Base-by-base conservation (phyloP, 768 basidiomycete genomes). In the Lyophyllum shimeji region DNA sequence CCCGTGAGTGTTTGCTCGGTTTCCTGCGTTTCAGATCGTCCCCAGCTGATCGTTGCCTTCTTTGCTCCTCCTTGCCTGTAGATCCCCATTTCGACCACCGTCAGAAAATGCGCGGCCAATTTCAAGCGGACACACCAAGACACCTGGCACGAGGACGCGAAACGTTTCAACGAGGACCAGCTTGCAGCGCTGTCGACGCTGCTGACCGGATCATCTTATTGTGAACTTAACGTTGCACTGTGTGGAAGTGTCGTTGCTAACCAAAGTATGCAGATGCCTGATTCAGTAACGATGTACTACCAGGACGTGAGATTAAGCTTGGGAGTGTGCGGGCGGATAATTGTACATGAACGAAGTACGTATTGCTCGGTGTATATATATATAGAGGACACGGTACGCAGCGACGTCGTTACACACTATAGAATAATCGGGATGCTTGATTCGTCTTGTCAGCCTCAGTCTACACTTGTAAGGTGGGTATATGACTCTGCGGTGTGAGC, bases 101-200 rank as follows among this genome's bases (percentile, higher is more conserved):
- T 95, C 43, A 77, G 87, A 34, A 87, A 85, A 60, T 93, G 87
- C 64, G 91, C 89, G 3, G 82, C 86, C 57, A 87, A 84, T 60
- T 91, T 90, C 73, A 88, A 87, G 70, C 84, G 83, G 69, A 92
- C 89, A 5, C 89, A 91, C 66, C 86, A 89, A 67, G 91, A 94
- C 72, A 93, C 90, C 13, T 93, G 92, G 92, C 87, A 90, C 59
- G 89, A 90, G 71, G 93, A 96, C 69, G 86, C 85, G 53, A 87
- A 89, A 67, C 82, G 85, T 51, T 97, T 97, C 70, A 80, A 86
- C 23, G 89, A 94, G 49, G 90, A 95, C 55, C 93, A 96, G 70
- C 75, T 94, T 20, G 81, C 82, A 17, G 86, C 89, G 8, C 75
- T 95, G 62, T 91, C 89, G 6, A 90, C 89, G n/a, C 76, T 94